Base-by-base conservation (phyloP, 768 basidiomycete species). In the Clitopilus passeckerianus region DNA sequence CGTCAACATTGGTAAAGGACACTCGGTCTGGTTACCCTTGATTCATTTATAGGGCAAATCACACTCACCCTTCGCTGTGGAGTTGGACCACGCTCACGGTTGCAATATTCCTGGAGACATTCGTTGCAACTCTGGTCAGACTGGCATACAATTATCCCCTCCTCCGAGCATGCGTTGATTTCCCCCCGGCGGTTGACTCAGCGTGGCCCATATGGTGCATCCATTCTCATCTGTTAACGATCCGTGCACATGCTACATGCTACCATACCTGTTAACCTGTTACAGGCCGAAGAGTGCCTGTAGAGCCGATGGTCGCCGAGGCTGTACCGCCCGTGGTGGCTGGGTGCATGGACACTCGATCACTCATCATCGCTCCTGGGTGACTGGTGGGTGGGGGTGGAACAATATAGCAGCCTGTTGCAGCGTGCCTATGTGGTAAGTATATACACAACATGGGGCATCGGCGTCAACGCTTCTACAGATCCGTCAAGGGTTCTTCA, bases 151-250 rank as follows among this genome's bases (percentile, higher is more conserved):
- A 50, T 20, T n/a, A 50, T 50, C 20, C 16, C 46, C 46, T 50
- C 46, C 46, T 22, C 46, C 46, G 46, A 50, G 46, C 46, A 50
- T 23, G 46, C 46, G 46, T 20, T 50, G 46, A 50, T 50, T 50
- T 50, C 46, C 46, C 46, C 20, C 20, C 22, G 46, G 46, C 18
- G 46, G 46, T 50, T 50, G 46, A 50, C 46, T 50, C 46, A 50
- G 16, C 46, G 16, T 12, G 18, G 46, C 46, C 46, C 46, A 64
- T 64, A 64, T 64, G 65, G 63, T 46, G n/a, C 59, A 53, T 50
- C 46, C 44, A 44, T 61, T 61, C 65, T 64, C 65, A 65, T 61
- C 60, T 59, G 50, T 60, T 57, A 50, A 50, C 46, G 54, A 43
- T 34, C 53, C 57, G 46, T 53, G 24, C 59, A 57, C 65, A 64